A percentile compares a stretch with the other conserved stretches of the same genome.
These are phyloP conservation scores for Lantana camara DNA, from an alignment of 257 asterid genomes.

Conservation along the genomic window DNA sequence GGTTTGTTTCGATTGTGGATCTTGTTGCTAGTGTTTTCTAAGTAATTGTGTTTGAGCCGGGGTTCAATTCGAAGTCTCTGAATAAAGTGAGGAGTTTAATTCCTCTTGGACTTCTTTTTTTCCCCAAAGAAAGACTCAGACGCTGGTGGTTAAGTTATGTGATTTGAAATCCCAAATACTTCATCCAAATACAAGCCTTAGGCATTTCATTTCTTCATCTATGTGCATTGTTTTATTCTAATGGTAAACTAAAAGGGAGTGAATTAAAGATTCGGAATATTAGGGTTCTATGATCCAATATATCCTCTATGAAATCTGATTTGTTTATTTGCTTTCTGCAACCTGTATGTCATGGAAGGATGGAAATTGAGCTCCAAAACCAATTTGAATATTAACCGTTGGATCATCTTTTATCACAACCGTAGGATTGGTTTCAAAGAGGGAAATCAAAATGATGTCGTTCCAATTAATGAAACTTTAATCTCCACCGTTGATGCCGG, in stretches of 20 bases:
- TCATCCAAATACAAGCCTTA: neutral
- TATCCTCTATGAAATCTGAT: neutral
- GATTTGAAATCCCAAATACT: constrained; percentile 7
- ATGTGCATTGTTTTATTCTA: neutral
- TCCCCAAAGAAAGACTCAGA: neutral
- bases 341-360: no score
- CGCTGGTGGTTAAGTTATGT: neutral
- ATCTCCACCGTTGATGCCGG: no score
- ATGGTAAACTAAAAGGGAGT: neutral
- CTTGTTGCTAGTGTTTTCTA: neutral
- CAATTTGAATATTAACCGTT: no score
- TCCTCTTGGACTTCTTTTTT: neutral
- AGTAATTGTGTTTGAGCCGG: neutral
- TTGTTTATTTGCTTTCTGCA: neutral
- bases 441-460: no score
- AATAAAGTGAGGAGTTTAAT: neutral
- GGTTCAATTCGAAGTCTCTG: neutral
- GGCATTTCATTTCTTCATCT: neutral
- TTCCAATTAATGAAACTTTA: no score
- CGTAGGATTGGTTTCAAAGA: no score
- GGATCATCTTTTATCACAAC: no score
- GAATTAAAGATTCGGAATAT: neutral
- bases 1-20: neutral
- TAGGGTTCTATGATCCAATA: neutral
- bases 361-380: no score